Base-by-base conservation (phyloP, 257 asterid species). In the Solanum microdontum region DNA sequence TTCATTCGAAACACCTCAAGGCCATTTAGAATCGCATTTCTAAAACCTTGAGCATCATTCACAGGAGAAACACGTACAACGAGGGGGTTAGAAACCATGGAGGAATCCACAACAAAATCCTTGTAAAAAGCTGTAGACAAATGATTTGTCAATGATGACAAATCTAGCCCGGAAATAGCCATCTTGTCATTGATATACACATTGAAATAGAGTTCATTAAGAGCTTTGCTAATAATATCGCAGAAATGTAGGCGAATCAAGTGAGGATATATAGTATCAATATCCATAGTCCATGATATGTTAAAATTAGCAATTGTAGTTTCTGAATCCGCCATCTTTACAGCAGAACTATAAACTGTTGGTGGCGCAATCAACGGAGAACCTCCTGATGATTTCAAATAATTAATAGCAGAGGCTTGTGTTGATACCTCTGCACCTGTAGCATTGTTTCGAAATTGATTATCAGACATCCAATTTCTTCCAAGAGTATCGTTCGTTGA, bases 1-100 rank as follows among this genome's bases (percentile, higher is more conserved):
- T 94, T 93, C 96, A 93, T 93, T 84, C 90, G 93, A 51, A 93
- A 89, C 9, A 94, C 93, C 91, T 94, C 98, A 51, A 94, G 91
- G 79, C 98, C 98, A 30, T 92, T 94, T 24, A 94, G 88, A 33
- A 94, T 88, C 7, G 96, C 98, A 24, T 94, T 94, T 34, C 82
- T 93, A 11, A 93, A 89, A 28, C 94, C 94, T 0, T 92, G 86
- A 34, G 88, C 90, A 55, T 94, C 94, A 33, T 83, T 90, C 87
- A 92, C 89, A 3, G 98, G 96, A 33, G 96, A 94, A 7, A 94
- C 86, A 88, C 93, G 96, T 39, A 94, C 86, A 0, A 87, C 91
- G 40, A 94, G 85, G 1, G 93, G 96, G 69, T 88, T 58, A 0
- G 95, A 39, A n/a, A 92, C 94, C 96, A 93, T 93, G 83, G 93